A percentile compares a stretch with the other conserved stretches of the same genome.
Evolutionary conservation across 2,329 filamentous ascomycete species (phyloP).

Genomic region (Biscogniauxia sp.): DNA sequence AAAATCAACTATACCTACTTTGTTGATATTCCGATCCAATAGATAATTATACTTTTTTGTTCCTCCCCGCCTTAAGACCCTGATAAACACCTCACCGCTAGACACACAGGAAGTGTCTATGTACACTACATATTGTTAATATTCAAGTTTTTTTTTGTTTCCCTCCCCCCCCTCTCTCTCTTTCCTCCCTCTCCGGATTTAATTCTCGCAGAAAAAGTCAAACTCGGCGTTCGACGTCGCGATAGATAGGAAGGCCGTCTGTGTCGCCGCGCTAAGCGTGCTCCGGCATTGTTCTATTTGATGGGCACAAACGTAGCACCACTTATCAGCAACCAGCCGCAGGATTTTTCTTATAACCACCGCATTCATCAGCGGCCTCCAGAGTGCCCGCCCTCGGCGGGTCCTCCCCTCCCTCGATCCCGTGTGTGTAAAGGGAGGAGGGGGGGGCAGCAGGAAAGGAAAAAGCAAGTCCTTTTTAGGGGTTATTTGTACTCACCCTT

Average conservation of each 20-base stretch:
- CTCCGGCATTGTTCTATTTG: conserved; percentile 9
- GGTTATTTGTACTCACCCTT: conserved; percentile 35
- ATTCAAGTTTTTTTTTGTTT: too few relatives aligned
- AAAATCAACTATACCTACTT: background rate
- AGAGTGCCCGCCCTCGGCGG: background rate
- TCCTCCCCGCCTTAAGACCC: background rate
- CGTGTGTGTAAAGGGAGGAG: background rate
- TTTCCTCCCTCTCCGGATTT: background rate
- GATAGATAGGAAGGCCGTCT: conserved; percentile 14
- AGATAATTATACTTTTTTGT: background rate
- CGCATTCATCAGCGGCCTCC: too few relatives aligned
- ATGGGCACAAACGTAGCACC: conserved; percentile 3
- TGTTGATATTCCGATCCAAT: background rate
- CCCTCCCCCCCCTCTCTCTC: background rate
- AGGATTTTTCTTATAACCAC: background rate
- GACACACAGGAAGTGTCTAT: background rate
- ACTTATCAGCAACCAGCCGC: background rate
- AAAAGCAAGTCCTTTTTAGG: background rate
- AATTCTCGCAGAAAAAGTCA: conserved; percentile 18
- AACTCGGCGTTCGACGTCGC: conserved; percentile 8
- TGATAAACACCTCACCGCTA: background rate
- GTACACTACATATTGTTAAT: too few relatives aligned
- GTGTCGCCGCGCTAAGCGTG: conserved; percentile 8
- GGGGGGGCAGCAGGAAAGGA: background rate
- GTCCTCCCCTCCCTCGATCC: background rate